These are phyloP conservation scores for Dendryphion nanum DNA, from an alignment of 2,329 filamentous ascomycete genomes.

Conservation along the genomic window DNA sequence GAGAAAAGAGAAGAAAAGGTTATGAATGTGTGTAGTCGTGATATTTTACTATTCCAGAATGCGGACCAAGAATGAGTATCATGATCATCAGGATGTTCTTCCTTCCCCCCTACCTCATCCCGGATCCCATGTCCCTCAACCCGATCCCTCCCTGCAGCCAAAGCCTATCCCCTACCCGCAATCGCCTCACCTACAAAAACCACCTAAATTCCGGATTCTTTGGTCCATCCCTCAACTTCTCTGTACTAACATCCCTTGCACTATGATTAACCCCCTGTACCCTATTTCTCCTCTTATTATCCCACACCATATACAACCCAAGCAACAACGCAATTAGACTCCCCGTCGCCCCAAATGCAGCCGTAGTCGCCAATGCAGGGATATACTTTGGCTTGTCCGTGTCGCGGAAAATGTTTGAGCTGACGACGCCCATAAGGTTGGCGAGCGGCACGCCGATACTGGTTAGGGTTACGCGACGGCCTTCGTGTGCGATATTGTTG, in stretches of 20 bases:
- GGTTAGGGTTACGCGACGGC: conserved; percentile 67
- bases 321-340: conserved; percentile 55
- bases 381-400: conserved; percentile 66
- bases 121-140: too few species aligned
- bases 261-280: conserved; percentile 55
- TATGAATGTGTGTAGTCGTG: too few species aligned
- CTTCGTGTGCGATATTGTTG: conserved; percentile 79
- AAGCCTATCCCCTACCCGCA: too few species aligned
- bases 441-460: conserved; percentile 71
- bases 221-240: conserved; percentile 46
- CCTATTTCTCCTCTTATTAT: conserved; percentile 62
- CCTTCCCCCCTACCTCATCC: too few species aligned
- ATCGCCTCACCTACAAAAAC: conserved; percentile 41
- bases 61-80: too few species aligned
- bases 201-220: conserved; percentile 45
- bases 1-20: too few species aligned
- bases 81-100: too few species aligned
- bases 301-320: conserved; percentile 63
- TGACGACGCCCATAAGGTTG: conserved; percentile 73
- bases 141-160: too few species aligned
- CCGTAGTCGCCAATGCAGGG: conserved; percentile 64
- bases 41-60: too few species aligned
- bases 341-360: conserved; percentile 62
- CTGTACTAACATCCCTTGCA: conserved; percentile 51
- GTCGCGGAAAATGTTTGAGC: conserved; percentile 65